Evolutionary conservation across 1,284 basidiomycete species (phyloP), one percentile per base, ranked within the genome.

Genomic region (Exsudoporus floridanus): DNA sequence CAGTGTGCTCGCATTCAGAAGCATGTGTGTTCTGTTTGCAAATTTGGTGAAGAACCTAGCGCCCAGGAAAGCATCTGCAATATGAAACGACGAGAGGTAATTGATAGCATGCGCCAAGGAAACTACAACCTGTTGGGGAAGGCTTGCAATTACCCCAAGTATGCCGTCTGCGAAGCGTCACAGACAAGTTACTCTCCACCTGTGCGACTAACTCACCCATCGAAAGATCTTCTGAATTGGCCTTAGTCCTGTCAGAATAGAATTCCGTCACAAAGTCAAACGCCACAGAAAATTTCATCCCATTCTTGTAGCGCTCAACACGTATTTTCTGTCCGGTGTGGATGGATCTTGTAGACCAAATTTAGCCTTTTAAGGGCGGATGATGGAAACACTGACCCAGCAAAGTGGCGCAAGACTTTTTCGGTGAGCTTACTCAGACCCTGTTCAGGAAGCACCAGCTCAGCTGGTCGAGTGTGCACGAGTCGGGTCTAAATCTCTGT

Each of bases 1-100:
- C 14, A 98, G 73, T 0, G 96, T 97, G 65, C 93, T 95, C 36
- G 86, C 86, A 52, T 89, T 92, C 43, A 99, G 77, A 14, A 94
- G 78, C 94, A 98, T 97, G 58, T 92, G 88, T 0, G 85, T 82
- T 40, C 83, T 80, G 35, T 84, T 83, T 1, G 89, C 79, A 64
- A 98, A 98, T 61, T 80, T 84, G 16, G 74, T 77, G 70, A 94
- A 97, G 62, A 91, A 89, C 35, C 80, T 79, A 0, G 86, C 83
- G 63, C 90, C 85, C 8, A 84, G 64, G 56, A 95, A 82, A 5
- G 85, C 82, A 57, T 90, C 85, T 21, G 88, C 86, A 34, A 97
- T 79, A 30, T 78, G 79, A 71, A 94, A 97, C 0, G 77, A 76
- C 13, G 81, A 79, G 14, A 98, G 82, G 66, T 98, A 84, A 46